phyloP scores from a whole-genome alignment of 2,329 filamentous ascomycete species.

The Colletotrichum coccodes region DNA sequence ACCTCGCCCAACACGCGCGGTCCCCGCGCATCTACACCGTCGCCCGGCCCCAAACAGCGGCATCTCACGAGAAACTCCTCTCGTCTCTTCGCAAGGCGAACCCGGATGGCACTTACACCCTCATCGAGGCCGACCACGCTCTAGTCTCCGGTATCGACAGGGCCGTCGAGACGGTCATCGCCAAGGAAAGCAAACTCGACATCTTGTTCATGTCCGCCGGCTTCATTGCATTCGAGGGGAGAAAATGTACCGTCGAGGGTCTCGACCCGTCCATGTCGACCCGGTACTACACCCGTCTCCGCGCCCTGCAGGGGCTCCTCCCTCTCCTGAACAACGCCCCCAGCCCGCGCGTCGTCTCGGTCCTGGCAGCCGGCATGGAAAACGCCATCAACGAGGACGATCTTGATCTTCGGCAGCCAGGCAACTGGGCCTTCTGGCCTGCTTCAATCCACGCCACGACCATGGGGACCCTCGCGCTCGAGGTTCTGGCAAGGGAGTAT shows the following conservation, averaged over 20 bases:
- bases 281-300: constrained; percentile 66
- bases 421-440: constrained; percentile 45
- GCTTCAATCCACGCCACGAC: constrained; percentile 55
- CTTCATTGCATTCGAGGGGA: constrained; percentile 32
- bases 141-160: constrained; percentile 61
- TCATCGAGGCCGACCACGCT: constrained; percentile 60
- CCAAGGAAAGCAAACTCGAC: constrained; percentile 55
- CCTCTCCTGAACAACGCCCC: constrained; percentile 55
- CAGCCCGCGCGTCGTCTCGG: constrained; percentile 57
- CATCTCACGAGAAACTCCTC: constrained; percentile 44
- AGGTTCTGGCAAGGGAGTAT: constrained; percentile 56
- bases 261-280: constrained; percentile 62
- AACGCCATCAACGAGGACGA: constrained; percentile 55
- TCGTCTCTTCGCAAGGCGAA: constrained; percentile 55
- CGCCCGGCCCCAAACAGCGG: constrained; percentile 53
- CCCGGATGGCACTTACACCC: constrained; percentile 53
- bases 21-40: constrained; percentile 62
- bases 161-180: constrained; percentile 55
- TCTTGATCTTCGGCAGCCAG: constrained; percentile 51
- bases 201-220: constrained; percentile 58
- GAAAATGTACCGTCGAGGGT: constrained; percentile 65
- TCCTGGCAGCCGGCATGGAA: constrained; percentile 62
- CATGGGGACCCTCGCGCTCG: constrained; percentile 59
- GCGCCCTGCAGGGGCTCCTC: constrained; percentile 66
- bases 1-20: constrained; percentile 51